Percentiles rank a stretch among this genome's conserved stretches.
Conservation (phyloP, 805 yeast species). For the Metschnikowia colocasiae region DNA sequence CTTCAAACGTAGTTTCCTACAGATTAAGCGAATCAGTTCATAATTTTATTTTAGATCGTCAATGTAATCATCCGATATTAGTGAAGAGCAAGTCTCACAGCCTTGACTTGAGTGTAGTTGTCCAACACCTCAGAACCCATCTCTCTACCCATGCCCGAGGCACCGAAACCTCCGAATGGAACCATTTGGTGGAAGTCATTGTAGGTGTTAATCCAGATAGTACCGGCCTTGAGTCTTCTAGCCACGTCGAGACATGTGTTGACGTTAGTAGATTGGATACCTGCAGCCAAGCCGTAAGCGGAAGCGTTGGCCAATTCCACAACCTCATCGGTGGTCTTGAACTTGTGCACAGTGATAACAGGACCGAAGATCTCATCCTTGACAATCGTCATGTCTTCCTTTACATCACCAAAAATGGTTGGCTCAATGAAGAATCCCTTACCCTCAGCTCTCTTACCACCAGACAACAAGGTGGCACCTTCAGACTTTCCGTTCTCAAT, state of each 20-base stretch:
- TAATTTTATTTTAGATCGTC: neutral
- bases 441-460: slow-evolving; percentile 53
- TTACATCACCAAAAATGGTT: slow-evolving; percentile 81
- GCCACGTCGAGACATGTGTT: slow-evolving; percentile 75
- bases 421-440: slow-evolving; percentile 75
- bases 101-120: slow-evolving; percentile 80
- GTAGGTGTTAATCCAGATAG: slow-evolving; percentile 87
- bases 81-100: slow-evolving; percentile 58
- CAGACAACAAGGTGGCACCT: slow-evolving; percentile 80
- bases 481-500: slow-evolving; percentile 74
- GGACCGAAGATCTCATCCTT: slow-evolving; percentile 95
- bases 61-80: neutral
- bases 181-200: slow-evolving; percentile 83
- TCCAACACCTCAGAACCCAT: slow-evolving; percentile 85
- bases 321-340: slow-evolving; percentile 78
- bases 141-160: slow-evolving; percentile 91
- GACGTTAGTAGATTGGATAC: slow-evolving; percentile 75
- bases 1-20: neutral
- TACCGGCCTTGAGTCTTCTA: slow-evolving; percentile 75
- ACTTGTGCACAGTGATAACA: slow-evolving; percentile 79
- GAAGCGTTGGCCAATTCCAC: slow-evolving; percentile 75
- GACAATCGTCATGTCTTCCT: slow-evolving; percentile 68
- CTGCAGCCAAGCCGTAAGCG: slow-evolving; percentile 85
- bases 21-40: neutral
- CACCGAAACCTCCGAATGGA: slow-evolving; percentile 92